Conservation (phyloP, 306 rosid genomes). For the Trifolium repens region DNA sequence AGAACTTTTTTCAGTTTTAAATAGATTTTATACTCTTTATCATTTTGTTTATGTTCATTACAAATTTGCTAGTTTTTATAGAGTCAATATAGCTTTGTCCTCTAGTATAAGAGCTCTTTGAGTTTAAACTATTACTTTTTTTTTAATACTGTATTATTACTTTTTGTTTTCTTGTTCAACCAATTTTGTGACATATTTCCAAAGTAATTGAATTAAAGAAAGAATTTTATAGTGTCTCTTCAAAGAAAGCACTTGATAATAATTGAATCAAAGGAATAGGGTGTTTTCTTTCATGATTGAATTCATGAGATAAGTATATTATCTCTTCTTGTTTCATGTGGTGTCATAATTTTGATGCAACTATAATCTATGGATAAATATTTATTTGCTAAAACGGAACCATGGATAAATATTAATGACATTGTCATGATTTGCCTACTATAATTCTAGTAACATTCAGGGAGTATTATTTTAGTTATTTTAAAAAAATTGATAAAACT, state of each 20-base stretch:
- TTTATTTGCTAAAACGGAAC: neutral
- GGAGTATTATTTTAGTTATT: neutral
- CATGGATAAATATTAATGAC: too few species aligned
- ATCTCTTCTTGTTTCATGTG: neutral
- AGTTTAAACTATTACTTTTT: too few species aligned
- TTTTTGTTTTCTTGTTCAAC: neutral
- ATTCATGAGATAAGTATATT: neutral
- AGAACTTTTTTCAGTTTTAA: constrained; percentile 27
- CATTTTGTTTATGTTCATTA: neutral
- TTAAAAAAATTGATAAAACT: too few species aligned
- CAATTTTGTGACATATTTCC: neutral
- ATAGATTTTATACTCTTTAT: constrained; percentile 11
- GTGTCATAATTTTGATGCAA: neutral
- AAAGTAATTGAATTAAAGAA: neutral
- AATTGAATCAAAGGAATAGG: neutral
- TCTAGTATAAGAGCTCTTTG: too few species aligned
- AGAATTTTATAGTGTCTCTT: neutral
- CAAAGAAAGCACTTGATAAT: neutral
- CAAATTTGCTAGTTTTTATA: neutral
- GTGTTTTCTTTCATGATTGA: neutral
- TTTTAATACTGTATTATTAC: neutral
- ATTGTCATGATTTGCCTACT: too few species aligned
- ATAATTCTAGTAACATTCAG: too few species aligned
- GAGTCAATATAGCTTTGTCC: too few species aligned
- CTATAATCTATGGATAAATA: neutral